A percentile compares a stretch with the other conserved stretches of the same genome.
phyloP scores from a whole-genome alignment of 164 flowering plant genomes.

The Chimonanthus praecox region DNA sequence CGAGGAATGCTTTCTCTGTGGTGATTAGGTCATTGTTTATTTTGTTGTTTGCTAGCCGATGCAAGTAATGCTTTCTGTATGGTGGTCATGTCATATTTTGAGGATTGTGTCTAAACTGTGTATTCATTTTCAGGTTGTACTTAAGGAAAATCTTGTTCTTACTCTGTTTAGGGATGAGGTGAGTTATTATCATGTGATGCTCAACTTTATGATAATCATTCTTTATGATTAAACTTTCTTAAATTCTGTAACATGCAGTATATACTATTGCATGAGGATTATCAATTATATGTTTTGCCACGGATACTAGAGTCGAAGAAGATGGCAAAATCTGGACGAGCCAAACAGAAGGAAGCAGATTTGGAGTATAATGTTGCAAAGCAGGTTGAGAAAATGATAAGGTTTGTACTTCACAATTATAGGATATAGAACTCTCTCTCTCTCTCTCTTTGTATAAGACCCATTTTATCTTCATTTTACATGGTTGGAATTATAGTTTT shows the following conservation, averaged over 20 bases:
- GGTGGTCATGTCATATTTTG: background rate
- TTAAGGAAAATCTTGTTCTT: conserved; percentile 86
- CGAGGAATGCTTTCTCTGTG: background rate
- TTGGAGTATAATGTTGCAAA: conserved; percentile 96
- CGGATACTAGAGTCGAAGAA: conserved; percentile 88
- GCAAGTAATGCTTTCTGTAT: background rate
- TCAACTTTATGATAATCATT: background rate
- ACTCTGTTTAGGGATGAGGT: conserved; percentile 93
- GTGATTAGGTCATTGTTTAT: background rate
- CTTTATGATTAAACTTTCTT: conserved; percentile 7
- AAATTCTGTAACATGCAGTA: conserved; percentile 47
- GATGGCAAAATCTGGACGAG: conserved; percentile 96
- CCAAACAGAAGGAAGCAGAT: conserved; percentile 96
- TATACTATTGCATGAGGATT: conserved; percentile 83
- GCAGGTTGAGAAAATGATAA: conserved; percentile 97
- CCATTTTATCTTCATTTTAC: background rate
- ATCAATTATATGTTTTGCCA: conserved; percentile 89
- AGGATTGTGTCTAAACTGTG: background rate
- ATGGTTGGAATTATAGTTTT: background rate
- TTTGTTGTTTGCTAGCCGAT: background rate
- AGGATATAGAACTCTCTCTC: background rate
- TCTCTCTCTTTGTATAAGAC: background rate
- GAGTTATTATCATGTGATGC: conserved; percentile 11
- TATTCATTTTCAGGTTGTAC: conserved; percentile 64
- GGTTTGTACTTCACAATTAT: conserved; percentile 35